Conservation (phyloP, 345 rosid species). For the Jatropha curcas region DNA sequence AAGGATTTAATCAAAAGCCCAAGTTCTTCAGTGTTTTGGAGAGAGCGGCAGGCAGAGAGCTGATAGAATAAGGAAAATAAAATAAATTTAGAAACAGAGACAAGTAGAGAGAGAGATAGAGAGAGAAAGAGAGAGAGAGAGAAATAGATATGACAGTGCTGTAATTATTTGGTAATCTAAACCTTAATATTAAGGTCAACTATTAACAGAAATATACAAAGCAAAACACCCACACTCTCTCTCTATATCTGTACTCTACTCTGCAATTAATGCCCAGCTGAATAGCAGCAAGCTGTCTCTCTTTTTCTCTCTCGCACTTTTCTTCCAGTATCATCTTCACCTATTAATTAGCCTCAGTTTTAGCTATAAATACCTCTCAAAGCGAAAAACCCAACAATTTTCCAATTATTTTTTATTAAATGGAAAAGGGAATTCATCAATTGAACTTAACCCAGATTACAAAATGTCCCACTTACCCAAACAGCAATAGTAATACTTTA, state of each 20-base stretch:
- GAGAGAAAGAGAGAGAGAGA: conserved; percentile 10
- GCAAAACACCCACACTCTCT: not conserved
- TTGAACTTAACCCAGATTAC: too few species aligned
- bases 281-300: conserved; percentile 17
- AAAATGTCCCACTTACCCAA: conserved; percentile 25
- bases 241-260: conserved; percentile 17
- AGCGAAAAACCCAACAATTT: conserved; percentile 29
- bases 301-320: not conserved
- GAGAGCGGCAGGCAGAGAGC: conserved; percentile 6
- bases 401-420: too few species aligned
- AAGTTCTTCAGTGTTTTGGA: not conserved
- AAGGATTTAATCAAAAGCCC: not conserved
- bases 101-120: conserved; percentile 11
- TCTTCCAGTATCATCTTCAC: conserved; percentile 1
- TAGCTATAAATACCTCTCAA: conserved; percentile 44
- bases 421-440: too few species aligned
- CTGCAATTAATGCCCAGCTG: conserved; percentile 36
- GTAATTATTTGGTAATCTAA: conserved; percentile 25
- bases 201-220: not conserved
- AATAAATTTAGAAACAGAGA: conserved; percentile 16
- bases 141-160: conserved; percentile 15
- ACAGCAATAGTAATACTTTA: conserved; percentile 12
- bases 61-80: not conserved
- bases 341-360: conserved; percentile 43
- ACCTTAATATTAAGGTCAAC: conserved; percentile 27